phyloP scores from a whole-genome alignment of 768 basidiomycete genomes.

The Panus rudis region DNA sequence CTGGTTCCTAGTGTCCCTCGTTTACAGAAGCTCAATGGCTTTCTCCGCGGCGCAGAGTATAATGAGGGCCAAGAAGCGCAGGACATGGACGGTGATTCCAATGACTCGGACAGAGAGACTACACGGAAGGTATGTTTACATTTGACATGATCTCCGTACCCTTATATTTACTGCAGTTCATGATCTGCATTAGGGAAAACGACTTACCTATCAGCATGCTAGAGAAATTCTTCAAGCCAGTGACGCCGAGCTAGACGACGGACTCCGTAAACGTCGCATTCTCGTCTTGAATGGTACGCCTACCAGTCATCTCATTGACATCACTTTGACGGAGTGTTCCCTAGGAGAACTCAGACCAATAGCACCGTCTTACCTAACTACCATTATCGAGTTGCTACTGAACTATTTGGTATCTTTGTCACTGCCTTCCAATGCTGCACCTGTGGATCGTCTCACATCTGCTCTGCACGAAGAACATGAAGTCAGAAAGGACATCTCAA shows the following conservation, averaged over 20 bases:
- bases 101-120: conserved; percentile 21
- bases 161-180: too few relatives aligned
- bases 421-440: conserved; percentile 42
- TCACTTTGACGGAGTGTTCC: conserved; percentile 3
- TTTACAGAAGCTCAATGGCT: conserved; percentile 52
- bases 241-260: conserved; percentile 61
- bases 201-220: conserved; percentile 56
- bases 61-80: conserved; percentile 51
- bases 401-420: conserved; percentile 63
- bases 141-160: too few relatives aligned
- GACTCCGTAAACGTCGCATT: conserved; percentile 62
- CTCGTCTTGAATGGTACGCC: conserved; percentile 61
- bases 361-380: conserved; percentile 54
- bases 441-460: conserved; percentile 51
- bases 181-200: conserved; percentile 18
- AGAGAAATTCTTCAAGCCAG: conserved; percentile 71
- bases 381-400: conserved; percentile 69
- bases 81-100: conserved; percentile 21
- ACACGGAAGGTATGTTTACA: conserved; percentile 1
- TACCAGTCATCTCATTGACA: not conserved
- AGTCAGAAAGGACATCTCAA: conserved; percentile 49
- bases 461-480: conserved; percentile 71
- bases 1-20: conserved; percentile 71
- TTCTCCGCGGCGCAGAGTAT: conserved; percentile 64
- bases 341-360: conserved; percentile 72